phyloP scores from a whole-genome alignment of 129 eudicot species.

The Tagetes patula region DNA sequence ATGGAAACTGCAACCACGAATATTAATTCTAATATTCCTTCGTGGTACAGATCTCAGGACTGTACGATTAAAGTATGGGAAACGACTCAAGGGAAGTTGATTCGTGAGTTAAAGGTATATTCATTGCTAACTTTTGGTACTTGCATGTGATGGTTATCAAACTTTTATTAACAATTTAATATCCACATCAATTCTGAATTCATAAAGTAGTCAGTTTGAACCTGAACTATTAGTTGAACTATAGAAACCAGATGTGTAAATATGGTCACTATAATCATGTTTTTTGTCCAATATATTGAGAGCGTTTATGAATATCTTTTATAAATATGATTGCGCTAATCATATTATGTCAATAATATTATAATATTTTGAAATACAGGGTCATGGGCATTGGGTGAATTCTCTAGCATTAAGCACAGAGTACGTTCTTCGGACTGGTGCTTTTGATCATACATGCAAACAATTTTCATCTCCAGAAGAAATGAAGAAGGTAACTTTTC shows the following conservation, averaged over 20 bases:
- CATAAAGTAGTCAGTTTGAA: background rate
- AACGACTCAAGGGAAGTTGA: conserved; percentile 87
- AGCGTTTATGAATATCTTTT: background rate
- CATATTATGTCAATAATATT: background rate
- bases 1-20: background rate
- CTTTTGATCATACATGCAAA: conserved; percentile 84
- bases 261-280: background rate
- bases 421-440: conserved; percentile 92
- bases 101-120: conserved; percentile 83
- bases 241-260: background rate
- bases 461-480: conserved; percentile 83
- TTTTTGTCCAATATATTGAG: background rate
- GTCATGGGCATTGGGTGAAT: conserved; percentile 99
- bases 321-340: background rate
- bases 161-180: background rate
- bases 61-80: conserved; percentile 97
- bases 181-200: background rate
- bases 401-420: conserved; percentile 92
- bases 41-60: conserved; percentile 78
- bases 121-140: background rate
- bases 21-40: background rate
- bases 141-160: background rate
- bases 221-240: background rate
- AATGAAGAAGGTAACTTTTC: conserved; percentile 64
- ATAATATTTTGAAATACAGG: conserved; percentile 40